Evolutionary conservation across 352 stramenopile genomes (phyloP).

Genomic region (Bremia lactucae): DNA sequence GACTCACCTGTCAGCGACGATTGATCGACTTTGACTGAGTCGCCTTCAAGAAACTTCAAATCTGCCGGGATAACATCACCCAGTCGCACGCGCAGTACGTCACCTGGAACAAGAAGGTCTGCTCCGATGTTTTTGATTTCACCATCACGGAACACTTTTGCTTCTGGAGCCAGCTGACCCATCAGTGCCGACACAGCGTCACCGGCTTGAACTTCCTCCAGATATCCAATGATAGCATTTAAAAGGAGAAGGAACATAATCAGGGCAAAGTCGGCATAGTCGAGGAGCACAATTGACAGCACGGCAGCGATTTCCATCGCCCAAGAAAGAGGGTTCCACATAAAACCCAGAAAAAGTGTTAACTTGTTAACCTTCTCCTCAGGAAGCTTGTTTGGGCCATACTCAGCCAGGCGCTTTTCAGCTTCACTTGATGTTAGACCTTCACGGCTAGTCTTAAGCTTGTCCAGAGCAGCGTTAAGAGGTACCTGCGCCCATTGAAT

Average conservation of each 20-base stretch:
- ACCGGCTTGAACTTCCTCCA: slow-evolving; percentile 79
- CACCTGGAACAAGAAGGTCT: slow-evolving; percentile 52
- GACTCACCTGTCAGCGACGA: slow-evolving; percentile 91
- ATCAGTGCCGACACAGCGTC: slow-evolving; percentile 85
- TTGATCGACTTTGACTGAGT: slow-evolving; percentile 82
- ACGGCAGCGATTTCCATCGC: slow-evolving; percentile 70
- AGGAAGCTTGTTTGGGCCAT: slow-evolving; percentile 77
- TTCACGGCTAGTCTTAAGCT: slow-evolving; percentile 64
- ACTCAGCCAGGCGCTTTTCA: slow-evolving; percentile 58
- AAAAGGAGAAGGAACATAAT: slow-evolving; percentile 63
- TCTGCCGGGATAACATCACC: slow-evolving; percentile 90
- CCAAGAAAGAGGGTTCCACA: slow-evolving; percentile 80
- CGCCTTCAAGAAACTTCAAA: slow-evolving; percentile 76
- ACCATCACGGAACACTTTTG: slow-evolving; percentile 77
- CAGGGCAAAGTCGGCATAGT: slow-evolving; percentile 65
- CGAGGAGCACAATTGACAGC: slow-evolving; percentile 62
- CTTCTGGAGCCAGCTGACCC: slow-evolving; percentile 72
- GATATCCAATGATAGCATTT: slow-evolving; percentile 68
- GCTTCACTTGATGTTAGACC: slow-evolving; percentile 68
- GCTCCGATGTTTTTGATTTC: slow-evolving; percentile 57
- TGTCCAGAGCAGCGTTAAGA: slow-evolving; percentile 72
- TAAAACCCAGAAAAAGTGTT: slow-evolving; percentile 64
- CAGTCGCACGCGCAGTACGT: slow-evolving; percentile 67
- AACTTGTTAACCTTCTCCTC: slow-evolving; percentile 73
- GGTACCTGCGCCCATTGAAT: slow-evolving; percentile 65